Evolutionary conservation across 1,139 yeast genomes (phyloP), one percentile per base, ranked within the genome.

Genomic region (Sugiyamaella neomexicana): DNA sequence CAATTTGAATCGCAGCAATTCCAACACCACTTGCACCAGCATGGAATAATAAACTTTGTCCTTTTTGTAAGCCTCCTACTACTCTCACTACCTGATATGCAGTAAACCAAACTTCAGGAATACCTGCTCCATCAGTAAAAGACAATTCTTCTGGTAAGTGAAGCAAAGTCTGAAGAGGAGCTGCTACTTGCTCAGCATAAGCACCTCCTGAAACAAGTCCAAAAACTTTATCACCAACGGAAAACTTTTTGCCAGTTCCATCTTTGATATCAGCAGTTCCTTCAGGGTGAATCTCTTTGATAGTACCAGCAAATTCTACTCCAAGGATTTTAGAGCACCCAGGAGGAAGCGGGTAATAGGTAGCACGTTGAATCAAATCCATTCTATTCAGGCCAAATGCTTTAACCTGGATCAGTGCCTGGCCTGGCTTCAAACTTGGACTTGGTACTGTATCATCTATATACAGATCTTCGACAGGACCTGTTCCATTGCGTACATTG

Each of bases 121-220:
- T 55, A 1, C 69, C 64, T 2, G 75, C 72, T 1, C 72, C 73
- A n/a, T 58, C 60, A 3, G 56, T 57, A 47, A 60, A 57, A 12
- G 64, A 45, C 47, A 71, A 20, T 2, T 55, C 60, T 1, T 50
- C 55, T 2, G 73, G 72, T 17, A 63, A 53, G 12, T 61, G 60
- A 23, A 65, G 54, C 42, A 72, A 55, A n/a, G 67, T 63, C 23
- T 53, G 52, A 7, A 62, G 53, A 17, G 66, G 60, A 49, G 70
- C 68, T 4, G 61, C 65, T 10, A 72, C 67, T 49, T 62, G 66
- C 59, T 72, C 72, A 8, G 75, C 74, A 54, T 70, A 72, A 1
- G 75, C 71, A 5, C 76, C 76, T 9, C 75, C 75, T 5, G 62
- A 58, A 0, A 63, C 68, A 36, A 71, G 59, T 1, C 76, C 76